Base-by-base conservation (phyloP, 768 basidiomycete genomes). In the Mycena olivaceomarginata region DNA sequence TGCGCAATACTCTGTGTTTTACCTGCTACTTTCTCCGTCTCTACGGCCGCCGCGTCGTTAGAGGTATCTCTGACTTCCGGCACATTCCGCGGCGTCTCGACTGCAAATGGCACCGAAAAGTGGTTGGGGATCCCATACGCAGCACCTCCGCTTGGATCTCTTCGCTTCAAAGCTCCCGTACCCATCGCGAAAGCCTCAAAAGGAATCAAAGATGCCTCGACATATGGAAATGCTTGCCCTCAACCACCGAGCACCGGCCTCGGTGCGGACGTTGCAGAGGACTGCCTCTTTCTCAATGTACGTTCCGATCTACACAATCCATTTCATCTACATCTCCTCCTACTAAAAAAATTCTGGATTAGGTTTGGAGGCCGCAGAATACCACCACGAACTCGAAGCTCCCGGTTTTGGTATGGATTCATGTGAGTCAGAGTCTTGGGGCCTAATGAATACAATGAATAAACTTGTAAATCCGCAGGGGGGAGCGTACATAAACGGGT, bases 101-200 rank as follows among this genome's bases (percentile, higher is more conserved):
- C 86, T 22, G 63, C 83, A 0, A 88, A 89, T 64, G 89, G 88
- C 11, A 88, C 88, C 12, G 90, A 93, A 67, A 86, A 87, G 80
- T 94, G 92, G 89, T 85, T 93, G 12, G 93, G 93, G 2, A 89
- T 94, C 45, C 93, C 90, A 0, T 94, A 86, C 72, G 93, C 91
- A 5, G 83, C 89, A 75, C 87, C 93, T 2, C 93, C 93, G 0
- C 77, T 91, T 1, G 93, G 92, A 1, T 48, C 81, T 8, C 86
- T 93, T 59, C 88, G 93, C 5, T 93, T 94, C 84, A 90, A 90
- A 76, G 88, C 90, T 0, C 92, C 93, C 5, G 85, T 89, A 0
- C 81, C 88, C 3, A 85, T 92, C 72, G 83, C 83, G 18, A 80
- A 78, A 37, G 75, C 82, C 1, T 83, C 85, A 0, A 78, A 72